Conservation (phyloP, 345 rosid genomes). For the Aquilaria yunnanensis region DNA sequence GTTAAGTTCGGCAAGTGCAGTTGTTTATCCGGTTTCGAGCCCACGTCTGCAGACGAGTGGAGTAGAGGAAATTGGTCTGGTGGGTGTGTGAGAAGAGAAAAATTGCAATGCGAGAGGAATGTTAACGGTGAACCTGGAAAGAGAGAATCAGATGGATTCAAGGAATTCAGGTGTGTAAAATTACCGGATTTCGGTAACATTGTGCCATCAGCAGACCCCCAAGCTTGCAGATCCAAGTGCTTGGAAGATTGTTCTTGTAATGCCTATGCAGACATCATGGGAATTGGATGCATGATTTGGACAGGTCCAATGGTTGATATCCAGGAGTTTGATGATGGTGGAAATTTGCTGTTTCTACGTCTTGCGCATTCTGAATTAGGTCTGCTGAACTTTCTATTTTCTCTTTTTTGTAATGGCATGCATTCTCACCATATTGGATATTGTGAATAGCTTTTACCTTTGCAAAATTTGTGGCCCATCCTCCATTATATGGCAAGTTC, state of each 20-base stretch:
- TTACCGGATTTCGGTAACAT: conserved; percentile 41
- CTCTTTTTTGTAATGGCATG: neutral
- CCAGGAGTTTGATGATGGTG: conserved; percentile 30
- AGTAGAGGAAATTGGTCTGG: conserved; percentile 32
- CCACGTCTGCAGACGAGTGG: conserved; percentile 27
- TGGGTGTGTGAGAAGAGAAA: conserved; percentile 46
- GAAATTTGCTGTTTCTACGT: conserved; percentile 32
- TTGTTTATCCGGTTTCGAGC: conserved; percentile 53
- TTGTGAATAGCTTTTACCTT: too few species aligned
- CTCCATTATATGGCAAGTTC: too few species aligned
- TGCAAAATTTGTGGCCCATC: too few species aligned
- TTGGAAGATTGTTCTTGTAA: conserved; percentile 53
- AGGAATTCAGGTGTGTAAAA: conserved; percentile 22
- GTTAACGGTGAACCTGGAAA: conserved; percentile 21
- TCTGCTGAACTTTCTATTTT: conserved; percentile 11
- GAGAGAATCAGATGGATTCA: conserved; percentile 37
- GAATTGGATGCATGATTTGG: conserved; percentile 66
- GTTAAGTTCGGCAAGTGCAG: conserved; percentile 28
- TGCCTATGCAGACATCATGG: conserved; percentile 35
- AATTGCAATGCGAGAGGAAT: conserved; percentile 36
- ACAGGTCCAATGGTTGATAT: conserved; percentile 42
- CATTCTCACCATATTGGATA: too few species aligned
- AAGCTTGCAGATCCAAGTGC: conserved; percentile 35
- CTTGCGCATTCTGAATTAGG: conserved; percentile 59
- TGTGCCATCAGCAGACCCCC: conserved; percentile 19